Base-by-base conservation (phyloP, 2,329 filamentous ascomycete species). In the Exophiala xenobiotica region DNA sequence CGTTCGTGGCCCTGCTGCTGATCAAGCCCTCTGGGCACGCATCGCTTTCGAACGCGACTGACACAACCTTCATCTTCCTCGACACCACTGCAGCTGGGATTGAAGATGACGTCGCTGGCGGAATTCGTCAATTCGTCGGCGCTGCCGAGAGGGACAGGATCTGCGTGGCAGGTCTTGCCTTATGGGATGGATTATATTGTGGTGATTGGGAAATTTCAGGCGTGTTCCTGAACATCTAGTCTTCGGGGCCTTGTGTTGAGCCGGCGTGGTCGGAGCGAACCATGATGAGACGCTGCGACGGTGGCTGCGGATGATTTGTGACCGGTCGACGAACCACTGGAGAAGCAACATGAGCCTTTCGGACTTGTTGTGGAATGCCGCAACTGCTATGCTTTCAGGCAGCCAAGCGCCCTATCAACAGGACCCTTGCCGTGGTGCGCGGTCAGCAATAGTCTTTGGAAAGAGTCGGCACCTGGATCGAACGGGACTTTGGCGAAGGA, bases 61-160 rank as follows among this genome's bases (percentile, higher is more conserved):
- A n/a, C n/a, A n/a, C n/a, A n/a, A n/a, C 90, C 48, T 89, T 86
- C 65, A 62, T 90, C 4, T 80, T 90, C 59, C 76, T 87, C 59
- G 81, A 82, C 0, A 68, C n/a, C n/a, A n/a, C n/a, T n/a, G n/a
- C n/a, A n/a, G n/a, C 89, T 61, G 73, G 89, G 53, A 79, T 89
- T 7, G 78, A 81, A 87, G 59, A 65, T 90, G 2, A 83, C 86
- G 3, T 73, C 76, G 4, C 76, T 87, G 44, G 75, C 77, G 19
- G 81, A 90, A 58, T 78, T 88, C 1, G 79, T 90, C 37, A 78
- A 86, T 1, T 83, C 85, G 61, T 79, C 86, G 0, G 85, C 83
- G 0, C 67, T 90, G 9, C 71, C 90, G 2, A 76, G 86, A 49
- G 86, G 83, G 1, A 86, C 83, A 0, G 86, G 90, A 67, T 87